Evolutionary conservation across 176 grass and related monocot genomes (phyloP), one percentile per base, ranked within the genome.

Genomic region (Cocos nucifera): DNA sequence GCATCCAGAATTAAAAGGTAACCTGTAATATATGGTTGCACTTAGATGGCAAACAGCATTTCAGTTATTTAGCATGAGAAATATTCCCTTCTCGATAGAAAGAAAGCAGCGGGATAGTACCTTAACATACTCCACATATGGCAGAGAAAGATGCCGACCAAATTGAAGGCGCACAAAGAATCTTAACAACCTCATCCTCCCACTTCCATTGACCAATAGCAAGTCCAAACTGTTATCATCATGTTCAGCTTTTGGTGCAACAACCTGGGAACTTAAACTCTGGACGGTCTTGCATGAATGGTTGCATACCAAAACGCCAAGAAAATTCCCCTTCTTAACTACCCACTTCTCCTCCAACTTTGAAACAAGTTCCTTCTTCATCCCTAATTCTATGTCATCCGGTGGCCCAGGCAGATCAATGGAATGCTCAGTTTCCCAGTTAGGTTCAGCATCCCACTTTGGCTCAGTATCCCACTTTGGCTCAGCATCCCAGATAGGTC

Each of bases 311-410:
- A 98, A 76, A 55, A 98, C 82, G 82, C 79, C 88, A 62, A 93
- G 85, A 79, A 83, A 98, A 49, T 89, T 74, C 18, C 94, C 94
- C 73, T 98, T 93, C 61, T 82, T 83, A 32, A 92, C 64, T 66
- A 98, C 79, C 94, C 94, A 98, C 73, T 86, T 86, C 65, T 98
- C 94, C 77, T 93, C 94, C 73, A 98, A 83, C 59, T 77, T 93
- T 58, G 94, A 88, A 57, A 93, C 94, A 65, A 81, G 81, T 75
- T 95, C 84, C 68, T 67, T 72, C 6, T 51, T 35, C 62, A 64
- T 67, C 51, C 76, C 64, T 6, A 79, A 76, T 73, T 85, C 87
- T 57, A 29, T 64, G 30, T 76, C 80, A 44, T 70, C 74, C 27
- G 20, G 78, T 66, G 77, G 53, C 66, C 28, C 75, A 52, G 84